Conservation (phyloP, 192 early-diverging fungal species). For the Coemansia asiatica region DNA sequence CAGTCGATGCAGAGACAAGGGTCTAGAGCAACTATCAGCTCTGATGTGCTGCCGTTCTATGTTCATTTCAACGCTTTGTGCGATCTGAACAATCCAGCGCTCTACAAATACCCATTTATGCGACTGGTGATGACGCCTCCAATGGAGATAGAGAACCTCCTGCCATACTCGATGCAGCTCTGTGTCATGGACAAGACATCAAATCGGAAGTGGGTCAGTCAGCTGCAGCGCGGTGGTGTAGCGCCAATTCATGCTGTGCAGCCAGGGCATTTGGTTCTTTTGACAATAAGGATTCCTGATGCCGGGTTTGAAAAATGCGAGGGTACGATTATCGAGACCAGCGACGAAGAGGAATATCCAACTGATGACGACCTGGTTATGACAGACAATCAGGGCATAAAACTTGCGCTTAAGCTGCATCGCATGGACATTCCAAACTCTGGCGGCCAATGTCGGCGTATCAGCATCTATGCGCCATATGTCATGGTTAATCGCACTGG, state of each 20-base stretch:
- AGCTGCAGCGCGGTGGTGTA: slow-evolving; percentile 67
- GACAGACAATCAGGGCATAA: slow-evolving; percentile 62
- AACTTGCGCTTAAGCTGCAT: slow-evolving; percentile 65
- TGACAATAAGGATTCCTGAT: slow-evolving; percentile 75
- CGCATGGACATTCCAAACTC: slow-evolving; percentile 63
- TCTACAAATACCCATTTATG: slow-evolving; percentile 76
- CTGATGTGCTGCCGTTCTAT: slow-evolving; percentile 37
- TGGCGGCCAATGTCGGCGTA: slow-evolving; percentile 68
- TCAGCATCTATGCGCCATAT: slow-evolving; percentile 92
- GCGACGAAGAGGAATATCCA: slow-evolving; percentile 72
- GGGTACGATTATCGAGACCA: slow-evolving; percentile 81
- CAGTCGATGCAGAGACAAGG: slow-evolving; percentile 4
- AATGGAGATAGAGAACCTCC: slow-evolving; percentile 89
- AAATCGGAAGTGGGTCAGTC: slow-evolving; percentile 65
- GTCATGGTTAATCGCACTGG: slow-evolving; percentile 93
- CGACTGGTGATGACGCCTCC: slow-evolving; percentile 72
- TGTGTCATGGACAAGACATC: slow-evolving; percentile 75
- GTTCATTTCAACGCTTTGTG: slow-evolving; percentile 47
- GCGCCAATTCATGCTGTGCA: slow-evolving; percentile 81
- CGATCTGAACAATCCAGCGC: slow-evolving; percentile 37
- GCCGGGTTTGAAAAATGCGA: slow-evolving; percentile 76
- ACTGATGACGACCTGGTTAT: slow-evolving; percentile 75
- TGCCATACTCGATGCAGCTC: slow-evolving; percentile 85
- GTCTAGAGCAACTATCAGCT: not conserved
- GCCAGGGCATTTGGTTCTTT: slow-evolving; percentile 74